phyloP scores from a whole-genome alignment of 805 yeast species.

The Wickerhamiella australiensis region DNA sequence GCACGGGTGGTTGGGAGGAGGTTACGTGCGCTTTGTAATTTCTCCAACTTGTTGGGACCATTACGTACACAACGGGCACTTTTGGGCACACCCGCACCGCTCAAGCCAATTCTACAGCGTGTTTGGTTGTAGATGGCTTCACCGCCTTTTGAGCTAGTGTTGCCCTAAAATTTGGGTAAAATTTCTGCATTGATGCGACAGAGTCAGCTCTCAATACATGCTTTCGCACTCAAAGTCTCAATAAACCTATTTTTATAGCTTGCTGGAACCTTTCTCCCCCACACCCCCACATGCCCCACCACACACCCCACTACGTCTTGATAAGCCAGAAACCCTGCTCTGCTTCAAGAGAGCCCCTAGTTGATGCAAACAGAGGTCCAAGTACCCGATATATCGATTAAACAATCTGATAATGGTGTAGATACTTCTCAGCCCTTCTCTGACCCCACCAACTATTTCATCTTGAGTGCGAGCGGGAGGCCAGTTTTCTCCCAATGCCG shows the following conservation, averaged over 20 bases:
- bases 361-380: not conserved
- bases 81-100: no score
- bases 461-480: conserved; percentile 22
- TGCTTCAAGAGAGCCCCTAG: no score
- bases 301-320: not conserved
- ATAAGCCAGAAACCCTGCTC: not conserved
- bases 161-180: not conserved
- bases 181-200: no score
- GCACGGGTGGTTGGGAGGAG: not conserved
- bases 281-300: no score
- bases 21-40: no score
- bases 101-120: not conserved
- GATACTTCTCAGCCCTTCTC: not conserved
- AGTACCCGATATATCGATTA: not conserved
- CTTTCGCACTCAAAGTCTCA: no score
- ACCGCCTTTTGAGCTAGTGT: no score
- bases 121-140: not conserved
- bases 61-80: no score
- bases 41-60: no score
- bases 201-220: no score
- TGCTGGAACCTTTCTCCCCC: no score
- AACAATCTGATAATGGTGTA: not conserved
- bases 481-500: conserved; percentile 21
- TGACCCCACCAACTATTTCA: conserved; percentile 16
- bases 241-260: no score